Evolutionary conservation across 2,329 filamentous ascomycete species (phyloP), one percentile per base, ranked within the genome.

Genomic region (Nannizziopsis arthrosporioides): DNA sequence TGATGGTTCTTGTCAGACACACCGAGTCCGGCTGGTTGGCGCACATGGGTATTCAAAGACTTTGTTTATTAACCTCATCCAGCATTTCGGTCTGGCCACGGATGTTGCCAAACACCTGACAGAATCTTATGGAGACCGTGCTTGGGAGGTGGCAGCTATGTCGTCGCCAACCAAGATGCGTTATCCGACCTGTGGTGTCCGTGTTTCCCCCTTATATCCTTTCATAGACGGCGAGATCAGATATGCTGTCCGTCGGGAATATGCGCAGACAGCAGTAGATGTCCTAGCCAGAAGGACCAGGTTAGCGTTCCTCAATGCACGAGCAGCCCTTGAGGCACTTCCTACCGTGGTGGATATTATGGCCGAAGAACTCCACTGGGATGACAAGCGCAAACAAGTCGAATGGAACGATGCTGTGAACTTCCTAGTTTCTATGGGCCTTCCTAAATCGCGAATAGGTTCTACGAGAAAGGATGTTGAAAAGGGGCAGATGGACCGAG

Each of bases 61-160:
- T 1, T 79, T 95, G 18, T 94, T 94, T 71, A 94, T 95, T 73
- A 89, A 90, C 66, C 73, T 95, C 32, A 92, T 94, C 61, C 88
- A 95, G 66, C 85, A 94, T 69, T 94, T 86, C 62, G 87, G 87
- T 54, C 70, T 95, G 49, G 89, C 94, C 67, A 94, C 86, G 14
- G 87, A 94, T 58, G 85, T 95, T 15, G 89, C 89, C 39, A 85
- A 87, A 69, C 88, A 95, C 67, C 75, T 95, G 31, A 84, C 83
- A 11, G 78, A 84, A 61, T 85, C 85, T 49, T 96, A 95, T 63
- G 89, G 90, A 56, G 89, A 95, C 67, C 80, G 89, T 50, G 87
- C 89, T 15, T 95, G 89, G 89, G 83, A 84, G 12, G 87, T 95
- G 17, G 88, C 85, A 7, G 78, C 85, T 1, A 73, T 95, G 42